Evolutionary conservation across 2,329 filamentous ascomycete genomes (phyloP), one percentile per base, ranked within the genome.

Genomic region (Diplodia mutila): DNA sequence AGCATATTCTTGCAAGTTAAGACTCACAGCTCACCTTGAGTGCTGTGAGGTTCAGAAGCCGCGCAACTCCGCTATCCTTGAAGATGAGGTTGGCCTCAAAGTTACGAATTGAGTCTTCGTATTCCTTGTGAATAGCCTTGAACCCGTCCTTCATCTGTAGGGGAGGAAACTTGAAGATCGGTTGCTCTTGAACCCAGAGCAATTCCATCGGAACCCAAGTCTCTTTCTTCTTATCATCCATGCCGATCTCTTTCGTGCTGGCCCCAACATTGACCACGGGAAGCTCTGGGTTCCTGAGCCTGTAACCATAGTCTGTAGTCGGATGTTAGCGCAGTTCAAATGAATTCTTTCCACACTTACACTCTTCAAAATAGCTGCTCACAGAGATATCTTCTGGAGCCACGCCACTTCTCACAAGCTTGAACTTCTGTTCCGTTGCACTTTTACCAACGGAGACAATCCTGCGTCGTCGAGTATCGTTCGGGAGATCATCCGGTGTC

Each of bases 161-260:
- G 14, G 49, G 49, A 29, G 49, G 49, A 12, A 27, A 27, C 12
- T 52, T 29, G 49, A 52, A 52, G 14, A 25, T 16, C 9, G 49
- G 49, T 18, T 52, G 49, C 27, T 52, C 49, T 18, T 49, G 16
- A 7, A 61, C 48, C 57, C 57, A 61, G 9, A 61, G 57, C 37
- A 61, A 37, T n/a, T 61, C 57, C n/a, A 61, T 39, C 8, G 39
- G 57, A 4, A 61, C 25, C 57, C 57, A 61, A 18, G 21, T 2
- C 34, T 37, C 34, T 12, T 7, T 37, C 11, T 12, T 37, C 34
- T 12, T 37, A 11, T 37, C 34, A 37, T 37, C 11, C 34, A 9
- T 11, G 34, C 8, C 8, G 34, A 14, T 51, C 14, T 39, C 25
- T 1, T 29, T 61, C 3, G 42, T 18, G 16, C 42, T 49, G 25